Percentiles rank a stretch among this genome's conserved stretches.
Conservation (phyloP, 768 basidiomycete genomes). For the Cystobasidium ongulense region DNA sequence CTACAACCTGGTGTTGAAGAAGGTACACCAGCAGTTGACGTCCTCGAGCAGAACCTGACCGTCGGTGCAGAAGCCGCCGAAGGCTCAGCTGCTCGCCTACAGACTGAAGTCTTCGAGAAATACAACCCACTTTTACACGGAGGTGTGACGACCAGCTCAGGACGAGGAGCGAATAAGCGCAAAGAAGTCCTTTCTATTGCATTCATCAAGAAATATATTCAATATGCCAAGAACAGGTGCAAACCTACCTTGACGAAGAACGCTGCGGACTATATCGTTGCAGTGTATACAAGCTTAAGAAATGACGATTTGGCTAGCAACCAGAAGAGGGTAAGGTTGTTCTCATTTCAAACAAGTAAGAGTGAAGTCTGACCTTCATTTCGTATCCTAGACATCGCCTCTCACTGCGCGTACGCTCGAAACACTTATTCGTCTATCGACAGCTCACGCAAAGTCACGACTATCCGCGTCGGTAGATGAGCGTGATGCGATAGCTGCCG, state of each 20-base stretch:
- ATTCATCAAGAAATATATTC: conserved; percentile 97
- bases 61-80: conserved; percentile 57
- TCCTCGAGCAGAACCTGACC: conserved; percentile 73
- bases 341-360: conserved; percentile 37
- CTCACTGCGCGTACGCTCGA: conserved; percentile 97
- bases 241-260: conserved; percentile 81
- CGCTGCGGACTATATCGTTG: conserved; percentile 86
- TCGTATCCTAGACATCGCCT: conserved; percentile 68
- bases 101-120: conserved; percentile 84
- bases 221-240: conserved; percentile 84
- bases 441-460: conserved; percentile 93
- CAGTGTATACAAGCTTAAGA: conserved; percentile 79
- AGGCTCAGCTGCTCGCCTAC: conserved; percentile 51
- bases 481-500: conserved; percentile 77
- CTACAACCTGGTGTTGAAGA: conserved; percentile 93
- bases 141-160: conserved; percentile 58
- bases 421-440: conserved; percentile 93
- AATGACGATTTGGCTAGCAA: conserved; percentile 88
- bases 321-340: conserved; percentile 61
- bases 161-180: conserved; percentile 49
- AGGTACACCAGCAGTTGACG: conserved; percentile 80
- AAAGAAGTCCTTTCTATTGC: conserved; percentile 81
- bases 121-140: conserved; percentile 90
- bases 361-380: conserved; percentile 17
- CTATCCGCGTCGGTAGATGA: conserved; percentile 76